phyloP scores from a whole-genome alignment of 495 filamentous ascomycete species.

The Xylaria longipes region DNA sequence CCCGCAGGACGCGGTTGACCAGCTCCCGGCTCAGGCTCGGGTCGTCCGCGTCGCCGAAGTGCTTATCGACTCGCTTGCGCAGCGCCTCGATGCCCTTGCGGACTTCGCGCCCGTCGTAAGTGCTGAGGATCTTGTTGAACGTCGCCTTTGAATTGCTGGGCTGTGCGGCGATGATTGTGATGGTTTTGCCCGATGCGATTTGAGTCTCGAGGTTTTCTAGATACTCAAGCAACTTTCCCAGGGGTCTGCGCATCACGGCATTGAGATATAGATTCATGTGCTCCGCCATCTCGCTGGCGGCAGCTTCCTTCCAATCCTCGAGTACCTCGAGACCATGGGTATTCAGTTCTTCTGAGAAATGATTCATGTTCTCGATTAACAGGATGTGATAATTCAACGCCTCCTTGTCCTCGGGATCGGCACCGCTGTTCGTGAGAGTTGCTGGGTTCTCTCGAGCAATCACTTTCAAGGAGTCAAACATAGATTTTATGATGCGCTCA shows the following conservation, averaged over 20 bases:
- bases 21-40: constrained; percentile 67
- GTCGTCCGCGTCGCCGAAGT: constrained; percentile 89
- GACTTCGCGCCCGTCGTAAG: constrained; percentile 83
- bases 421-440: constrained; percentile 49
- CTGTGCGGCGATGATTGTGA: constrained; percentile 66
- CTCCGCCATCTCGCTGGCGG: constrained; percentile 79
- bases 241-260: constrained; percentile 83
- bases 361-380: constrained; percentile 98
- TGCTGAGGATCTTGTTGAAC: constrained; percentile 82
- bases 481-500: constrained; percentile 85
- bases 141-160: constrained; percentile 78
- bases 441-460: constrained; percentile 92
- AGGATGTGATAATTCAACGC: constrained; percentile 95
- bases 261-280: constrained; percentile 87
- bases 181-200: constrained; percentile 56
- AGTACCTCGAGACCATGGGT: constrained; percentile 74
- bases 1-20: constrained; percentile 77
- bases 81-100: constrained; percentile 83
- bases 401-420: constrained; percentile 89
- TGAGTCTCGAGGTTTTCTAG: constrained; percentile 81
- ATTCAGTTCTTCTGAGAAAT: constrained; percentile 91
- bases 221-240: constrained; percentile 90
- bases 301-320: constrained; percentile 78
- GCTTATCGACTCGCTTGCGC: constrained; percentile 91
- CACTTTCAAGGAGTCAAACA: constrained; percentile 95